Evolutionary conservation across 192 early-diverging fungal species (phyloP).

Genomic region (Geranomyces michiganensis): DNA sequence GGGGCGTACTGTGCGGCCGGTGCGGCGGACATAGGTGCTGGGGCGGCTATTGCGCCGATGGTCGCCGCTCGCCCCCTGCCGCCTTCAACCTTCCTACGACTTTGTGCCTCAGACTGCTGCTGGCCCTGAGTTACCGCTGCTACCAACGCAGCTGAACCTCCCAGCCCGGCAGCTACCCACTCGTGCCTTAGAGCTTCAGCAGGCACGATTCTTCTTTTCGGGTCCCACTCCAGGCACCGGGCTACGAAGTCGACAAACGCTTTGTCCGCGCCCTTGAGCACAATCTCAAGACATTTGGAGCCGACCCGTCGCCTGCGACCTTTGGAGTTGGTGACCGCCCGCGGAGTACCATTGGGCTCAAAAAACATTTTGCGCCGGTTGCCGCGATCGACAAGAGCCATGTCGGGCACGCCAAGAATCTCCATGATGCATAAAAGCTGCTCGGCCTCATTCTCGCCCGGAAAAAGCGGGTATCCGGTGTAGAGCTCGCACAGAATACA

Average conservation of each 20-base stretch:
- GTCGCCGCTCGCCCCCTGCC: background rate
- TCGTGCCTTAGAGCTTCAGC: slow-evolving; percentile 79
- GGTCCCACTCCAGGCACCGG: slow-evolving; percentile 87
- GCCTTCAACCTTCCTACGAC: background rate
- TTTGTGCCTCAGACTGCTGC: background rate
- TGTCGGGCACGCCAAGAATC: slow-evolving; percentile 78
- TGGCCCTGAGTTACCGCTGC: background rate
- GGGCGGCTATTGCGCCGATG: background rate
- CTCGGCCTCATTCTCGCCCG: slow-evolving; percentile 97
- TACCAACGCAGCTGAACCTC: background rate
- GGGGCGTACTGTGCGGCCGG: background rate
- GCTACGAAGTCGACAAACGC: slow-evolving; percentile 86
- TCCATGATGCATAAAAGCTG: slow-evolving; percentile 96
- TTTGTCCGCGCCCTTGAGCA: slow-evolving; percentile 74
- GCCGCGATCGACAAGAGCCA: slow-evolving; percentile 74
- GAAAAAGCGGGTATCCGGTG: slow-evolving; percentile 88
- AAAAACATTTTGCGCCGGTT: slow-evolving; percentile 86
- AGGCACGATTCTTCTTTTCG: slow-evolving; percentile 83
- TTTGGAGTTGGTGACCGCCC: slow-evolving; percentile 79
- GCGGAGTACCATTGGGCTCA: slow-evolving; percentile 55
- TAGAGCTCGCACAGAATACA: slow-evolving; percentile 91
- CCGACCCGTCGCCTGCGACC: slow-evolving; percentile 83
- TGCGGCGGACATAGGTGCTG: background rate
- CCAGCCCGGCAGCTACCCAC: slow-evolving; percentile 19
- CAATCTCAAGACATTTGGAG: slow-evolving; percentile 73